Conservation (phyloP, 2,329 filamentous ascomycete species). For the Massarina eburnea region DNA sequence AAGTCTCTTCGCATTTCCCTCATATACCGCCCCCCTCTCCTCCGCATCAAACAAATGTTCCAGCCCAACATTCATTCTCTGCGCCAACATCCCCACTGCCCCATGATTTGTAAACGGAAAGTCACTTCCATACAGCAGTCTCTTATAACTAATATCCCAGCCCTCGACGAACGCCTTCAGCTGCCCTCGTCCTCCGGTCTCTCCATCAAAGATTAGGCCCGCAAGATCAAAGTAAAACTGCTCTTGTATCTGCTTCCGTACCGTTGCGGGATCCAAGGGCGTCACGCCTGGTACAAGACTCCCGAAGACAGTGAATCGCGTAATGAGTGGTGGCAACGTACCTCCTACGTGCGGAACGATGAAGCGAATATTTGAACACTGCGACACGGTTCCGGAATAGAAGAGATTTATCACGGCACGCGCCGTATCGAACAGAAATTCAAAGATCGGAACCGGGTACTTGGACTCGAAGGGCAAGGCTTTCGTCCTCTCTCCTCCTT, state of each 20-base stretch:
- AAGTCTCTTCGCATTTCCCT: constrained; percentile 42
- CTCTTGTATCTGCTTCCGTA: constrained; percentile 34
- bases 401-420: constrained; percentile 53
- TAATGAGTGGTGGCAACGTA: constrained; percentile 48
- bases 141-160: constrained; percentile 39
- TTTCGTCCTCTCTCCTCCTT: constrained; percentile 15
- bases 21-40: constrained; percentile 42
- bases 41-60: constrained; percentile 40
- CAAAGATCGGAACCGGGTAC: constrained; percentile 50
- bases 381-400: constrained; percentile 49
- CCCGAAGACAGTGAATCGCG: constrained; percentile 47
- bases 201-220: constrained; percentile 50
- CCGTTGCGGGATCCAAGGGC: constrained; percentile 25
- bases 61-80: constrained; percentile 47
- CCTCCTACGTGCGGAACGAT: constrained; percentile 55
- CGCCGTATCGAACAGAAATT: constrained; percentile 59
- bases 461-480: constrained; percentile 42
- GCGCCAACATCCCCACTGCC: constrained; percentile 42
- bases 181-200: constrained; percentile 44
- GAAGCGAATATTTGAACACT: constrained; percentile 51
- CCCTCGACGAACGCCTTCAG: constrained; percentile 51
- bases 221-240: constrained; percentile 58
- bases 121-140: constrained; percentile 56
- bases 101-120: constrained; percentile 52
- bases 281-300: constrained; percentile 41